Percentiles rank a stretch among this genome's conserved stretches.
Conservation (phyloP, 345 rosid genomes). For the Eutrema japonicum region DNA sequence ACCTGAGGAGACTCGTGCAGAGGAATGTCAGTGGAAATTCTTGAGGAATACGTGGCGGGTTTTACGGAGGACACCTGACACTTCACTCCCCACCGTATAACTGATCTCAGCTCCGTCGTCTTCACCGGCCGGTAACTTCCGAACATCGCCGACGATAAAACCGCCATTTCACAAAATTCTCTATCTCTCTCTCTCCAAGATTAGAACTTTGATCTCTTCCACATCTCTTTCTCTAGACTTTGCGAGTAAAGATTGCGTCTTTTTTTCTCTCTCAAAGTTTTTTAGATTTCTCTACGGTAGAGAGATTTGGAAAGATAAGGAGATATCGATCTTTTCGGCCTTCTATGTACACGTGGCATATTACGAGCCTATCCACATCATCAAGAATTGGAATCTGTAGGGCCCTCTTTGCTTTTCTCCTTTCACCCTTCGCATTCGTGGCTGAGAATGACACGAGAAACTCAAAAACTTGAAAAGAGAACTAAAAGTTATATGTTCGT, state of each 20-base stretch:
- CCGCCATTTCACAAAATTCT: slow-evolving; percentile 44
- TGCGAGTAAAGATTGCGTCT: not conserved
- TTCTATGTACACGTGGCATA: slow-evolving; percentile 18
- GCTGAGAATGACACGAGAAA: slow-evolving; percentile 14
- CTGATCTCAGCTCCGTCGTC: slow-evolving; percentile 37
- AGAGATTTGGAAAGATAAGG: slow-evolving; percentile 31
- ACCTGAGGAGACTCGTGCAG: slow-evolving; percentile 89
- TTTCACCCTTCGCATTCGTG: not conserved
- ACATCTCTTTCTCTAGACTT: not conserved
- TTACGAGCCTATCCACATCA: not conserved
- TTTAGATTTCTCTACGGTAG: not conserved
- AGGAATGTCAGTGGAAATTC: slow-evolving; percentile 75
- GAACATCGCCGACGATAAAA: slow-evolving; percentile 43
- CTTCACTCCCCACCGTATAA: slow-evolving; percentile 41
- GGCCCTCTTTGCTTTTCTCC: not conserved
- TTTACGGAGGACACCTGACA: slow-evolving; percentile 43
- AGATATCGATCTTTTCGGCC: slow-evolving; percentile 10
- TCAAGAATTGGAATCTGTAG: slow-evolving; percentile 1
- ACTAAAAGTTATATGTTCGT: no score
- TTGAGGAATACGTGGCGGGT: slow-evolving; percentile 67
- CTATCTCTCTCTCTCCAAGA: not conserved
- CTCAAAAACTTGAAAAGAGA: not conserved
- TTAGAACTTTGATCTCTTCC: slow-evolving; percentile 2
- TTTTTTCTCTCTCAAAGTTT: not conserved
- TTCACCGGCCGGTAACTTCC: slow-evolving; percentile 31